Evolutionary conservation across 257 asterid genomes (phyloP).

Genomic region (Petrea volubilis): DNA sequence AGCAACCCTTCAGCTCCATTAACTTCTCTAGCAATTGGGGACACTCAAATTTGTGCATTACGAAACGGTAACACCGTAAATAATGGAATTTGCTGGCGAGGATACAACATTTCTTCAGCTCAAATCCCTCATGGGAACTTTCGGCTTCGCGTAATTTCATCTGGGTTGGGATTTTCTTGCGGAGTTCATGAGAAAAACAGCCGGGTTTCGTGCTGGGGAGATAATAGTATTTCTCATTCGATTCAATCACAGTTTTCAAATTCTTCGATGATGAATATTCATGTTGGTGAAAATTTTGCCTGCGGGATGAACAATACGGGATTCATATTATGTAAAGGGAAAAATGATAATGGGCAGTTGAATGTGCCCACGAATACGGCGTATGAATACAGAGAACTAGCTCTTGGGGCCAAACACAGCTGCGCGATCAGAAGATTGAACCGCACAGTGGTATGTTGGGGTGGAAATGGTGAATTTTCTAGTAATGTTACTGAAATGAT

Average conservation of each 20-base stretch:
- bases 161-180: constrained; percentile 71
- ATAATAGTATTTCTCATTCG: constrained; percentile 18
- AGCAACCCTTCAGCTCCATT: constrained; percentile 38
- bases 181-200: constrained; percentile 39
- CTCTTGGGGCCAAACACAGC: constrained; percentile 66
- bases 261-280: constrained; percentile 50
- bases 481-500: constrained; percentile 30
- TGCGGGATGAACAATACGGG: constrained; percentile 62
- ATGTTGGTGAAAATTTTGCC: constrained; percentile 65
- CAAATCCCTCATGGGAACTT: constrained; percentile 21
- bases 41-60: constrained; percentile 62
- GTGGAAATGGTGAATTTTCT: constrained; percentile 41
- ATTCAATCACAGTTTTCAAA: constrained; percentile 50
- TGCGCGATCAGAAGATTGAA: constrained; percentile 62
- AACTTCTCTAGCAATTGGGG: constrained; percentile 55
- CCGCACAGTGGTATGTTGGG: constrained; percentile 82
- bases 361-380: constrained; percentile 45
- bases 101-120: constrained; percentile 20
- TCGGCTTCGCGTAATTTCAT: constrained; percentile 47
- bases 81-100: constrained; percentile 68
- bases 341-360: constrained; percentile 53
- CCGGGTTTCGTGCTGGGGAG: constrained; percentile 74
- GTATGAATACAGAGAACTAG: constrained; percentile 41
- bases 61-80: constrained; percentile 24
- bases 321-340: constrained; percentile 59